These are phyloP conservation scores for Penicillium sp. DNA, from an alignment of 2,329 filamentous ascomycete species.

Conservation along the genomic window DNA sequence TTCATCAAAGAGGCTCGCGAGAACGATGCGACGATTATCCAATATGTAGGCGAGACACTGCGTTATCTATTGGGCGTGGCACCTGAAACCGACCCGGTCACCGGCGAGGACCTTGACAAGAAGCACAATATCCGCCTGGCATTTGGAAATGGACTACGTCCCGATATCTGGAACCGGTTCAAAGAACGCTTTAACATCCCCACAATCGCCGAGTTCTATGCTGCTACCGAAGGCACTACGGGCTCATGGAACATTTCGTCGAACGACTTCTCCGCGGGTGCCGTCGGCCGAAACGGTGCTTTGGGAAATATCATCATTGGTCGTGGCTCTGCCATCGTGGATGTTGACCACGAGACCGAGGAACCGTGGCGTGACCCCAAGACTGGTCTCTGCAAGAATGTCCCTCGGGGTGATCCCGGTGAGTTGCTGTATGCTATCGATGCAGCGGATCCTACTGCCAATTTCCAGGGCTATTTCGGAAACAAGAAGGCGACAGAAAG, in stretches of 20 bases:
- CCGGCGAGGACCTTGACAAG: conserved; percentile 68
- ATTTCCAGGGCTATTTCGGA: conserved; percentile 80
- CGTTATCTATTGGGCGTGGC: conserved; percentile 73
- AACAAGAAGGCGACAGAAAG: conserved; percentile 68
- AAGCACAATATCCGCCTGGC: conserved; percentile 71
- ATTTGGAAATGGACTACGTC: conserved; percentile 81
- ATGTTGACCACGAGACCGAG: conserved; percentile 71
- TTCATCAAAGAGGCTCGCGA: conserved; percentile 78
- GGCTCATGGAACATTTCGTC: conserved; percentile 71
- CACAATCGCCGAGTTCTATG: conserved; percentile 77
- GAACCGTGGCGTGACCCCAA: conserved; percentile 64
- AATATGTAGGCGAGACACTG: conserved; percentile 86
- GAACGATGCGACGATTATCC: conserved; percentile 70
- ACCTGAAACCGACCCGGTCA: conserved; percentile 61
- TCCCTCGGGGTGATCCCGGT: conserved; percentile 63
- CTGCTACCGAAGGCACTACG: conserved; percentile 69
- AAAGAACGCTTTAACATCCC: conserved; percentile 76
- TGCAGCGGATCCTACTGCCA: conserved; percentile 58
- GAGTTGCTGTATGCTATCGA: conserved; percentile 76
- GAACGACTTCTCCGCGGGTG: conserved; percentile 73
- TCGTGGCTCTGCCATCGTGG: conserved; percentile 58
- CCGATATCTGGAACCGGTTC: conserved; percentile 82
- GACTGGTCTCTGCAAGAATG: conserved; percentile 67
- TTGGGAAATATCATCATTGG: conserved; percentile 59
- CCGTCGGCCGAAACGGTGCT: conserved; percentile 71